A percentile compares a stretch with the other conserved stretches of the same genome.
Evolutionary conservation across 768 basidiomycete genomes (phyloP).

Genomic region (Collybia nuda): DNA sequence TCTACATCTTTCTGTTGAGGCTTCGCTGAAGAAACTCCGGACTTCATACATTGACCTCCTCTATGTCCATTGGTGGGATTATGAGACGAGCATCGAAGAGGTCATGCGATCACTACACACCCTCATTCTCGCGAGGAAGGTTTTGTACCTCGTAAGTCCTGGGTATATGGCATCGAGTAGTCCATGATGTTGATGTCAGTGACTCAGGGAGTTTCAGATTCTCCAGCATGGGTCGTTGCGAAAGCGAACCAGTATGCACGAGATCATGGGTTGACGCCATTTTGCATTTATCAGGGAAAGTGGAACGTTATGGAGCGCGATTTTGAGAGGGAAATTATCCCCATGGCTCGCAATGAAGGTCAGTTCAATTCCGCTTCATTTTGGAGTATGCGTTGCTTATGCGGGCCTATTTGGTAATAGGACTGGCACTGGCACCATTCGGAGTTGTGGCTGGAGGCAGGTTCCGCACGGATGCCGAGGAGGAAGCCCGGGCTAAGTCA

Average conservation of each 20-base stretch:
- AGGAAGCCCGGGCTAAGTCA: slow-evolving; percentile 15
- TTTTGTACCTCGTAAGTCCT: slow-evolving; percentile 38
- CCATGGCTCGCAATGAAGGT: slow-evolving; percentile 38
- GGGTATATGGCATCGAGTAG: no score
- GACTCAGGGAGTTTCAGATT: slow-evolving; percentile 30
- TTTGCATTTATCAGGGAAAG: slow-evolving; percentile 47
- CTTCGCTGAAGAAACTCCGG: slow-evolving; percentile 44
- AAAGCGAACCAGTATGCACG: slow-evolving; percentile 47
- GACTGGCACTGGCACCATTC: slow-evolving; percentile 23
- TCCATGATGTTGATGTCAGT: no score
- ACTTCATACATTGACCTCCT: slow-evolving; percentile 48
- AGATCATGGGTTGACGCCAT: slow-evolving; percentile 43
- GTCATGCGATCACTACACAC: slow-evolving; percentile 55
- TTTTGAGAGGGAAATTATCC: slow-evolving; percentile 49
- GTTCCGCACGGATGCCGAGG: slow-evolving; percentile 47
- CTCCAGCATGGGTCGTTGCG: slow-evolving; percentile 44
- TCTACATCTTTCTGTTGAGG: slow-evolving; percentile 38
- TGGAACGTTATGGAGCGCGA: slow-evolving; percentile 41
- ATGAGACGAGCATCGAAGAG: slow-evolving; percentile 50
- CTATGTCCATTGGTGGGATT: slow-evolving; percentile 55
- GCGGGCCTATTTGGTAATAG: no score
- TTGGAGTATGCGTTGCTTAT: no score
- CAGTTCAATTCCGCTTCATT: slow-evolving; percentile 24
- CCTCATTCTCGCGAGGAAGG: slow-evolving; percentile 51
- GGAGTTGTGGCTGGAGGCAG: slow-evolving; percentile 29